phyloP scores from a whole-genome alignment of 495 filamentous ascomycete genomes.

The Aspergillus nanangensis region DNA sequence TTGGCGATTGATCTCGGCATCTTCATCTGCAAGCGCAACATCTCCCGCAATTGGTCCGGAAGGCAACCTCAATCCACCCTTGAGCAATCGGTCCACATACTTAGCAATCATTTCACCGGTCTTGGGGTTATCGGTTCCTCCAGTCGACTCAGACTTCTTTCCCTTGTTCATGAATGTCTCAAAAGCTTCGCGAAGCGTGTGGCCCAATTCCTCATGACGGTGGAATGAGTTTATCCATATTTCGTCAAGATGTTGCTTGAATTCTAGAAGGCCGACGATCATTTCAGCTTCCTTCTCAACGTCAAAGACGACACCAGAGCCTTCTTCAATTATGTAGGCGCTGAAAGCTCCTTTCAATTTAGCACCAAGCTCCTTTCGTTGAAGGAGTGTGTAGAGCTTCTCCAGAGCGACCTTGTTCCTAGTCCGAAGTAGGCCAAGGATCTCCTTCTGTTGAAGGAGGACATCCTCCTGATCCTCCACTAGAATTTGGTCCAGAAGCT shows the following conservation, averaged over 20 bases:
- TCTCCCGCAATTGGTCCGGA: conserved; percentile 32
- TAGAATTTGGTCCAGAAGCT: conserved; percentile 62
- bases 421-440: conserved; percentile 64
- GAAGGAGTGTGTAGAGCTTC: conserved; percentile 72
- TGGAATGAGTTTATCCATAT: conserved; percentile 70
- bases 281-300: conserved; percentile 75
- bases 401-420: conserved; percentile 62
- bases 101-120: conserved; percentile 98
- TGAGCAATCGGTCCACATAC: conserved; percentile 86
- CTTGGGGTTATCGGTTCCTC: conserved; percentile 81
- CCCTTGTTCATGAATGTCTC: conserved; percentile 85
- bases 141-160: conserved; percentile 58
- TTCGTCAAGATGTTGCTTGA: conserved; percentile 75
- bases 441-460: conserved; percentile 55
- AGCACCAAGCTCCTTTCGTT: conserved; percentile 57
- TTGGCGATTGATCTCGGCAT: conserved; percentile 82
- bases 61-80: conserved; percentile 79
- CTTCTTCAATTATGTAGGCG: conserved; percentile 71
- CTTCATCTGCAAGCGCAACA: conserved; percentile 70
- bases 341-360: conserved; percentile 69
- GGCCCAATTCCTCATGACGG: conserved; percentile 66
- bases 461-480: conserved; percentile 56
- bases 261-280: conserved; percentile 74
- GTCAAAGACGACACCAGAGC: conserved; percentile 74
- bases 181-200: conserved; percentile 78